These are phyloP conservation scores for Petunia secreta DNA, from an alignment of 257 asterid genomes.

Conservation along the genomic window DNA sequence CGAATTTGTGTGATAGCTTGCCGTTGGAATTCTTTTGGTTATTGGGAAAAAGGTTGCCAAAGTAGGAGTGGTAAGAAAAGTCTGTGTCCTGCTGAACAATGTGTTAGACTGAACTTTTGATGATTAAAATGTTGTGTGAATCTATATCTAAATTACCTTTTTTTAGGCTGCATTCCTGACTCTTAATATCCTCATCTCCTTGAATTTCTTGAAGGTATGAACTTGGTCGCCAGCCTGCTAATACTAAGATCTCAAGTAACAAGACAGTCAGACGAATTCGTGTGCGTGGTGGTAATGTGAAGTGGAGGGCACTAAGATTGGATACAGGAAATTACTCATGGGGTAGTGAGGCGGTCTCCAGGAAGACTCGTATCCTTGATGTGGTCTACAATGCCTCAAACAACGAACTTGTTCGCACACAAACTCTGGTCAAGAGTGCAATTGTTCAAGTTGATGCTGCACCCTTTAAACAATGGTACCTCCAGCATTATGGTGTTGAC, in stretches of 20 bases:
- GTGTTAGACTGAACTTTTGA: not conserved
- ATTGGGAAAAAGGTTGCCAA: no score
- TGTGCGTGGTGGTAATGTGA: conserved; percentile 52
- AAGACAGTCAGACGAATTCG: conserved; percentile 46
- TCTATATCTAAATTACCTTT: not conserved
- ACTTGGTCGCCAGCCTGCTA: conserved; percentile 54
- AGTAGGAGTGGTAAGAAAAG: not conserved
- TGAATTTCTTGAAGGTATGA: conserved; percentile 39
- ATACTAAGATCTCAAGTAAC: conserved; percentile 46
- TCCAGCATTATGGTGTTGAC: conserved; percentile 51
- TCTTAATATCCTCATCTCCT: not conserved
- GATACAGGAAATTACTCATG: conserved; percentile 51
- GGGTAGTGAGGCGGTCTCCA: conserved; percentile 52
- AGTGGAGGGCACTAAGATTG: conserved; percentile 52
- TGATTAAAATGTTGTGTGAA: not conserved
- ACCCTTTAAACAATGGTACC: conserved; percentile 49
- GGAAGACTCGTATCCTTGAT: conserved; percentile 48
- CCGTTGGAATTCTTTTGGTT: no score
- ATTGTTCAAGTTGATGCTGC: conserved; percentile 51
- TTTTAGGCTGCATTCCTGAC: not conserved
- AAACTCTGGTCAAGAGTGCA: conserved; percentile 49
- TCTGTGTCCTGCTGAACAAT: not conserved
- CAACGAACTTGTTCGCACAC: conserved; percentile 51
- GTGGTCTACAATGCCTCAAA: conserved; percentile 50
- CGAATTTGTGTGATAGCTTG: no score